Percentiles rank a stretch among this genome's conserved stretches.
Conservation (phyloP, 2,329 filamentous ascomycete species). For the Hirsutella thompsonii region DNA sequence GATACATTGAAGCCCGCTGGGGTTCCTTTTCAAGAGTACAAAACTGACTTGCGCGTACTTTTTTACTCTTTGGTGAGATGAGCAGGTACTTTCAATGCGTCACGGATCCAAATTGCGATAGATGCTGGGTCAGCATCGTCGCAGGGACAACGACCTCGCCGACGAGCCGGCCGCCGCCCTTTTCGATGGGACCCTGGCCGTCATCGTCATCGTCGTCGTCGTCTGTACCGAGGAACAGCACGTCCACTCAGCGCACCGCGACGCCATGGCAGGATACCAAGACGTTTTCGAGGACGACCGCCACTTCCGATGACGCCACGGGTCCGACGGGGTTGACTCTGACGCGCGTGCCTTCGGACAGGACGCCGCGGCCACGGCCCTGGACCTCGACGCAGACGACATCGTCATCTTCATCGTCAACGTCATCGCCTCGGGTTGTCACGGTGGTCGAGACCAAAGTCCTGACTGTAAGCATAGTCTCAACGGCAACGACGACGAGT, state of each 20-base stretch:
- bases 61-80: too few relatives aligned
- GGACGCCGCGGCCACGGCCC: background rate
- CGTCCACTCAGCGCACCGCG: slow-evolving; percentile 1
- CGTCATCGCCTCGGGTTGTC: background rate
- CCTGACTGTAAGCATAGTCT: background rate
- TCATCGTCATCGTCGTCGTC: background rate
- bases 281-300: background rate
- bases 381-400: background rate
- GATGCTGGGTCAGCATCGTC: slow-evolving; percentile 5
- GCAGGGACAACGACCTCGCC: background rate
- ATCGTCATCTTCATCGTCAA: background rate
- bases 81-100: slow-evolving; percentile 23
- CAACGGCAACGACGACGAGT: background rate
- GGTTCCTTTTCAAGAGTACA: too few relatives aligned
- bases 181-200: too few relatives aligned
- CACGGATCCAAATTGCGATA: slow-evolving; percentile 17
- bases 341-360: background rate
- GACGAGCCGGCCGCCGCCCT: too few relatives aligned
- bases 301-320: slow-evolving; percentile 1
- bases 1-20: too few relatives aligned
- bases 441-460: slow-evolving; percentile 3
- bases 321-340: slow-evolving; percentile 1
- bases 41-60: too few relatives aligned
- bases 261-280: slow-evolving; percentile 1
- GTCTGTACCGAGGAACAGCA: background rate